A percentile compares a stretch with the other conserved stretches of the same genome.
Conservation (phyloP, 2,329 filamentous ascomycete genomes). For the Alternaria arbusti region DNA sequence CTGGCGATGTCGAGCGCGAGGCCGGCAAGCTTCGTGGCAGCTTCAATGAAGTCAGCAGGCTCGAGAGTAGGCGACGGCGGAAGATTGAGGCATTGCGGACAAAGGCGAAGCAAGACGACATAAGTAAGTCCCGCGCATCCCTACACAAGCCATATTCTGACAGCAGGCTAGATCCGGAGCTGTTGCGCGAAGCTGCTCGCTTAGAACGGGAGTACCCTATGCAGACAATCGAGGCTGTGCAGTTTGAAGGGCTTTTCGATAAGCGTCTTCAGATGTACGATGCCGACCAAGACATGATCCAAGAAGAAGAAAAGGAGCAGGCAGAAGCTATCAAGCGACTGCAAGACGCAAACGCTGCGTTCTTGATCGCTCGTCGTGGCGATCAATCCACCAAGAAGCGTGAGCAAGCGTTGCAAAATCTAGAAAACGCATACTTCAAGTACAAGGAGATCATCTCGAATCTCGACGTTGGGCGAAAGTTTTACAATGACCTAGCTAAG, state of each 20-base stretch:
- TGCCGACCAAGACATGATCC: slow-evolving; percentile 72
- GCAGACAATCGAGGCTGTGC: slow-evolving; percentile 81
- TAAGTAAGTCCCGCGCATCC: slow-evolving; percentile 60
- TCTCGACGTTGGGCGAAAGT: slow-evolving; percentile 88
- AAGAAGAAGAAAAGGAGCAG: slow-evolving; percentile 78
- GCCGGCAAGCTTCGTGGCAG: slow-evolving; percentile 77
- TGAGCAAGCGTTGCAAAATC: slow-evolving; percentile 81
- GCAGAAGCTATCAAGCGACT: slow-evolving; percentile 72
- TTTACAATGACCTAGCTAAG: slow-evolving; percentile 93
- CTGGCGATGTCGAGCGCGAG: slow-evolving; percentile 79
- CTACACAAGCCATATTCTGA: slow-evolving; percentile 27
- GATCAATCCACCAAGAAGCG: slow-evolving; percentile 74
- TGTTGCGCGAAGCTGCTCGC: slow-evolving; percentile 81
- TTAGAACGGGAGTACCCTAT: slow-evolving; percentile 86
- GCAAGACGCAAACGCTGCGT: slow-evolving; percentile 77
- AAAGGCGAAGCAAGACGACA: slow-evolving; percentile 85
- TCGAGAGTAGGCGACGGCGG: slow-evolving; percentile 80
- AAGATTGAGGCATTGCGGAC: slow-evolving; percentile 80
- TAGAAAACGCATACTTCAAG: slow-evolving; percentile 92
- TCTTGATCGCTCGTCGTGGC: slow-evolving; percentile 72
- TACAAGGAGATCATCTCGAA: slow-evolving; percentile 97
- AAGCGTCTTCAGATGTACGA: slow-evolving; percentile 82
- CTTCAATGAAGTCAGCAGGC: slow-evolving; percentile 82
- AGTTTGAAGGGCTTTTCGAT: slow-evolving; percentile 93
- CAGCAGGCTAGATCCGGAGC: slow-evolving; percentile 65